These are phyloP conservation scores for Eimeria acervulina DNA, from an alignment of 169 alveolate genomes.

Conservation along the genomic window DNA sequence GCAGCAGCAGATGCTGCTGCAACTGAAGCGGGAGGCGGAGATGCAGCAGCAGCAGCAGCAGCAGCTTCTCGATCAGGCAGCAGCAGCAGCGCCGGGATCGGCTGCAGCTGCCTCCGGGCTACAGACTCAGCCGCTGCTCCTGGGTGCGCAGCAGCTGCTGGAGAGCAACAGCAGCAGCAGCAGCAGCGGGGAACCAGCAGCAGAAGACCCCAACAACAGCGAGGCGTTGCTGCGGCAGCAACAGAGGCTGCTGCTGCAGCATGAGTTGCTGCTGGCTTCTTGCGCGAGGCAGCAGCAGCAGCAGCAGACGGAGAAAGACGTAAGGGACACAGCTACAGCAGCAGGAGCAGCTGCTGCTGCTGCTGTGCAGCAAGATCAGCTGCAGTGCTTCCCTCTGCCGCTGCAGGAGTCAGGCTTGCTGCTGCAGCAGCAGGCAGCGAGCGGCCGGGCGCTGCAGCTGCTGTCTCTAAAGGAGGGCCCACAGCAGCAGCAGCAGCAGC, in stretches of 20 bases:
- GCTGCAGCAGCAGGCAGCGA: constrained; percentile 34
- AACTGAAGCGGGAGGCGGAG: constrained; percentile 19
- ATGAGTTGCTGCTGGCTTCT: constrained; percentile 36
- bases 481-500: constrained; percentile 13
- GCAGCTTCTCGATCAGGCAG: neutral
- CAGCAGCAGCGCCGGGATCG: neutral
- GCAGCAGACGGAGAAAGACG: neutral
- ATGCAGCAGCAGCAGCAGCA: constrained; percentile 53
- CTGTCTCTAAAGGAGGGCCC: neutral
- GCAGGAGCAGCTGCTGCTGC: constrained; percentile 35
- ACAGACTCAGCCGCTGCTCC: constrained; percentile 19
- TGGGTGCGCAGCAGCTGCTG: constrained; percentile 59
- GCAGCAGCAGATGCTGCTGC: constrained; percentile 54
- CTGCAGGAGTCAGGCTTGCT: constrained; percentile 44
- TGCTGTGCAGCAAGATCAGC: constrained; percentile 33
- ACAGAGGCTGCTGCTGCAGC: constrained; percentile 54
- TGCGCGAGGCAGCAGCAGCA: constrained; percentile 57
- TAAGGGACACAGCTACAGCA: neutral
- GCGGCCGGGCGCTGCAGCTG: constrained; percentile 29
- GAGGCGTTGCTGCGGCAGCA: constrained; percentile 73
- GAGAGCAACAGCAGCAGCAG: constrained; percentile 33
- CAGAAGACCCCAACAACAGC: constrained; percentile 51
- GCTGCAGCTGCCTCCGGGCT: constrained; percentile 22
- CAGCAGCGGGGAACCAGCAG: constrained; percentile 32
- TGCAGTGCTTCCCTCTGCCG: constrained; percentile 40